Base-by-base conservation (phyloP, 306 rosid genomes). In the Lotus japonicus region DNA sequence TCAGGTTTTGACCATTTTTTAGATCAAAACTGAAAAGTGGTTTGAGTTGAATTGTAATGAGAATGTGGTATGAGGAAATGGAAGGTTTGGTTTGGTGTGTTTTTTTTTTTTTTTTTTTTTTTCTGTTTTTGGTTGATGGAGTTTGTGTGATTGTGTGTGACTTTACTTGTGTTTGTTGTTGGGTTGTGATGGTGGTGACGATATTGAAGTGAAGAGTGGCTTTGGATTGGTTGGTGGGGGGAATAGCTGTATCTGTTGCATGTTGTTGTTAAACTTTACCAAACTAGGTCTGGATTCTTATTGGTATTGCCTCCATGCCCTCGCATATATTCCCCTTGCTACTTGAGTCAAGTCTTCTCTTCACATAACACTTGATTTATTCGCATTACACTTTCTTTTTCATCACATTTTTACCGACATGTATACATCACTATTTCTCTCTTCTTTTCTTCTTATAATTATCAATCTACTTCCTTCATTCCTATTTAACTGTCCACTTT, bases 221-320 rank as follows among this genome's bases (percentile, higher is more conserved):
- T 23, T 51, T 60, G 62, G 60, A 64, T 69, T 73, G 78, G 86
- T 74, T 45, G 60, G 64, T 28, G 4, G 3, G n/a, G n/a, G n/a
- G 41, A 51, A 7, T 55, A 38, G 9, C 12, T 52, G 64, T 43
- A 15, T 21, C 26, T 49, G 10, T 7, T 0, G n/a, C 44, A 9
- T 7, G 0, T 3, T 35, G 0, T 13, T n/a, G n/a, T n/a, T n/a
- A n/a, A n/a, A n/a, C n/a, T 39, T 81, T 73, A 59, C 83, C 35
- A 10, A 49, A 66, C 36, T 55, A 44, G 64, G 54, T 73, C n/a
- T 58, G 6, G 13, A 6, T 45, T 26, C n/a, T 62, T 4, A 1
- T 0, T 5, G 2, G 2, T 58, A 59, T 66, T 81, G 67, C 90
- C 5, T n/a, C 0, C 46, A 14, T 78, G 41, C 79, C 76, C 39